These are phyloP conservation scores for Kazachstania kunashirensis DNA, from an alignment of 805 yeast genomes.

Conservation along the genomic window DNA sequence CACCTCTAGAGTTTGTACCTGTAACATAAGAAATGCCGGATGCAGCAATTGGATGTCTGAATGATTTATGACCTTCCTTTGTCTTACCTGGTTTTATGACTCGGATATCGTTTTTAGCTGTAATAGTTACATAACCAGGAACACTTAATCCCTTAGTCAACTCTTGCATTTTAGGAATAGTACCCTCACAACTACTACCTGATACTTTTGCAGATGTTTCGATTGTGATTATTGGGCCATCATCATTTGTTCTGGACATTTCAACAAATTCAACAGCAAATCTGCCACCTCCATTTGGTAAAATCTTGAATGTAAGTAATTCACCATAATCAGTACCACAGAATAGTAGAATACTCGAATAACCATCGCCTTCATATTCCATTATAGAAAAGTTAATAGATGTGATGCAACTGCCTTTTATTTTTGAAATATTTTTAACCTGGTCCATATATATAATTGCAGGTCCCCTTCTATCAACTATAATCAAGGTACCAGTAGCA, in stretches of 20 bases:
- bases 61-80: slow-evolving; percentile 54
- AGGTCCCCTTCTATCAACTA: slow-evolving; percentile 75
- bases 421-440: slow-evolving; percentile 19
- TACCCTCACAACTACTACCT: slow-evolving; percentile 62
- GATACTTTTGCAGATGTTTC: slow-evolving; percentile 47
- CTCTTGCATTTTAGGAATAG: slow-evolving; percentile 43
- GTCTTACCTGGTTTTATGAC: slow-evolving; percentile 50
- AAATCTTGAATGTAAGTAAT: slow-evolving; percentile 49
- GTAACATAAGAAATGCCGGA: slow-evolving; percentile 44
- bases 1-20: slow-evolving; percentile 9
- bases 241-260: slow-evolving; percentile 38
- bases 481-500: slow-evolving; percentile 59
- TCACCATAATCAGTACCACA: slow-evolving; percentile 78
- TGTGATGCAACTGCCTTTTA: slow-evolving; percentile 36
- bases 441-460: slow-evolving; percentile 46
- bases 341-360: slow-evolving; percentile 58
- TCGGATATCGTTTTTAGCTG: slow-evolving; percentile 52
- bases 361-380: slow-evolving; percentile 55
- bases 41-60: slow-evolving; percentile 37
- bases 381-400: slow-evolving; percentile 65
- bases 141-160: slow-evolving; percentile 51
- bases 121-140: slow-evolving; percentile 52
- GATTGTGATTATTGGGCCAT: slow-evolving; percentile 41
- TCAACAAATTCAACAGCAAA: slow-evolving; percentile 48
- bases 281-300: slow-evolving; percentile 54